These are phyloP conservation scores for Penicillium coprophilum DNA, from an alignment of 495 filamentous ascomycete genomes.

Conservation along the genomic window DNA sequence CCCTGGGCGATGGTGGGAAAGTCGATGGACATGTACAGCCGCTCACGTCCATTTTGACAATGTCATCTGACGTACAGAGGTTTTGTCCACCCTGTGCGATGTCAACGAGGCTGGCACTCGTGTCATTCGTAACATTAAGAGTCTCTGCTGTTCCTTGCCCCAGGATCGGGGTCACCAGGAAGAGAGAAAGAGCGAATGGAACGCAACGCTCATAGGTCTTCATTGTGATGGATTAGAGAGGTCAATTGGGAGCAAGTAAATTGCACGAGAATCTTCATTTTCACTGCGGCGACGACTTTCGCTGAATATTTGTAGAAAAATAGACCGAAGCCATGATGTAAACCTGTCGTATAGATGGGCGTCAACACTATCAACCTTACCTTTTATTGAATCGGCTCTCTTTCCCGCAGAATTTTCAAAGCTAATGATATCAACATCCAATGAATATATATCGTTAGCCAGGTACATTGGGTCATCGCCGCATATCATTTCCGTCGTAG, in stretches of 20 bases:
- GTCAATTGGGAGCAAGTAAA: background rate
- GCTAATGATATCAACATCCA: background rate
- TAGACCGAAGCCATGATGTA: conserved; percentile 4
- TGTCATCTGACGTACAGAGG: conserved; percentile 4
- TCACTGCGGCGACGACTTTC: background rate
- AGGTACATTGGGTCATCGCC: background rate
- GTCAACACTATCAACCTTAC: background rate
- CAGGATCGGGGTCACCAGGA: background rate
- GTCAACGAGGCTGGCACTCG: background rate
- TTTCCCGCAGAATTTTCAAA: background rate
- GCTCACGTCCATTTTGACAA: conserved; percentile 5
- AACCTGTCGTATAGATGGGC: background rate
- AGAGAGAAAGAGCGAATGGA: background rate
- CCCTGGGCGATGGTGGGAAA: background rate
- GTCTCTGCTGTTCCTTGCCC: background rate
- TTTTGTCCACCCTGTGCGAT: background rate
- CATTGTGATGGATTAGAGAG: background rate
- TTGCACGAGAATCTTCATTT: background rate
- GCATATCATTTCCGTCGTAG: too few species aligned
- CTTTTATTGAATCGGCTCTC: background rate
- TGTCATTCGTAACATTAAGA: background rate
- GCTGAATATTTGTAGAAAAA: background rate
- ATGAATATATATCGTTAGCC: background rate
- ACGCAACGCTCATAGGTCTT: background rate
- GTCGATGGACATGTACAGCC: conserved; percentile 1